Conservation (phyloP, 1,284 basidiomycete species). For the Cutaneotrichosporon curvatum region DNA sequence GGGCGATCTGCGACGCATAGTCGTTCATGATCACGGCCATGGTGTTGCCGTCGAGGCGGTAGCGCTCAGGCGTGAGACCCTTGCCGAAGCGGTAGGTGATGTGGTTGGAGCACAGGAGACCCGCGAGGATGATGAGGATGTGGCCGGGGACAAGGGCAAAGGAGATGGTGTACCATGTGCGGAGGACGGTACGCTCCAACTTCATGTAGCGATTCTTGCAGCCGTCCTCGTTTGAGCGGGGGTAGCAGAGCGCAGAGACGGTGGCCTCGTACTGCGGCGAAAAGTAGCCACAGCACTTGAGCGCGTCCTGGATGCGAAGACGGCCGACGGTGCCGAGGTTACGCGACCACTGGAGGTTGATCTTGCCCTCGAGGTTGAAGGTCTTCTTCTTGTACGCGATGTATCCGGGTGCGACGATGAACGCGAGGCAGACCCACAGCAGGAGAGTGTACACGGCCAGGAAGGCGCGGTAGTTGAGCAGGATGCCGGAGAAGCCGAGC, state of each 20-base stretch:
- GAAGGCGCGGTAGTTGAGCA: slow-evolving; percentile 67
- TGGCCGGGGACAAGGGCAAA: slow-evolving; percentile 63
- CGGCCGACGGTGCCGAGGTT: slow-evolving; percentile 53
- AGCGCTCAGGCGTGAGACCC: slow-evolving; percentile 67
- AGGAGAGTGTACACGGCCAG: slow-evolving; percentile 64
- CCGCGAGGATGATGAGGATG: slow-evolving; percentile 57
- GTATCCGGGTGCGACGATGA: slow-evolving; percentile 62
- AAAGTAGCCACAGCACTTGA: slow-evolving; percentile 64
- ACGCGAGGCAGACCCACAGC: slow-evolving; percentile 60
- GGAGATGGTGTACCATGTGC: slow-evolving; percentile 54
- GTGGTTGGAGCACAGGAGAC: slow-evolving; percentile 62
- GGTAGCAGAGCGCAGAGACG: slow-evolving; percentile 58
- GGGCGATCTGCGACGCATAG: slow-evolving; percentile 53
- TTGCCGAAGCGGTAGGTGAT: slow-evolving; percentile 70
- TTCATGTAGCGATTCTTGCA: slow-evolving; percentile 61
- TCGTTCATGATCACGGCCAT: slow-evolving; percentile 68
- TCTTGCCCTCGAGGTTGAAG: slow-evolving; percentile 66
- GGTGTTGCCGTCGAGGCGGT: slow-evolving; percentile 56
- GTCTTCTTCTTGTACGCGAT: slow-evolving; percentile 58
- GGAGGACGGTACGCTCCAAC: slow-evolving; percentile 56
- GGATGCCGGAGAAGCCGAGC: slow-evolving; percentile 59
- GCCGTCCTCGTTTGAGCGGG: slow-evolving; percentile 57
- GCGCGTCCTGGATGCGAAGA: slow-evolving; percentile 57
- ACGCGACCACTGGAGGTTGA: slow-evolving; percentile 62
- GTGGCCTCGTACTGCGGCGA: slow-evolving; percentile 61